Conservation (phyloP, 2,329 filamentous ascomycete genomes). For the Trichoderma citrinoviride region DNA sequence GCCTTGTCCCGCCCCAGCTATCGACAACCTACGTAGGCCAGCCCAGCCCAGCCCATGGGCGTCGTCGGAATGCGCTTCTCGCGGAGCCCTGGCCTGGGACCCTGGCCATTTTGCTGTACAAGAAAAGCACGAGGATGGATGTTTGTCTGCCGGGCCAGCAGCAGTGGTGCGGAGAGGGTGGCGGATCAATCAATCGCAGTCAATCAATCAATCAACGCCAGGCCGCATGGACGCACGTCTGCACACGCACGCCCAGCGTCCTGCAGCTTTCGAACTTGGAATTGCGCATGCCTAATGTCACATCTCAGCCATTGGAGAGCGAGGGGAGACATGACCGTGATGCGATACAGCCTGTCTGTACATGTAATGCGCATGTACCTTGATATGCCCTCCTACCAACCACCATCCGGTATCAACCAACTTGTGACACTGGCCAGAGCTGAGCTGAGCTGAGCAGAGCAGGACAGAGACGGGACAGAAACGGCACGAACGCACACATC, state of each 20-base stretch:
- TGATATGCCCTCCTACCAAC: neutral
- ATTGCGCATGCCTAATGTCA: constrained; percentile 20
- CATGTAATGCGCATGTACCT: neutral
- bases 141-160: constrained; percentile 19
- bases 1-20: neutral
- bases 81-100: constrained; percentile 17
- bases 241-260: constrained; percentile 12
- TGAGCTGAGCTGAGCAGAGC: neutral
- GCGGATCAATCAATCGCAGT: constrained; percentile 21
- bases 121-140: neutral
- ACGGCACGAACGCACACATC: neutral
- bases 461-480: neutral
- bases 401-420: neutral
- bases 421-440: neutral
- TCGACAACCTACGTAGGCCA: neutral
- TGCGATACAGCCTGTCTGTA: neutral
- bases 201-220: constrained; percentile 20
- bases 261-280: constrained; percentile 16
- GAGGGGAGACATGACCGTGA: neutral
- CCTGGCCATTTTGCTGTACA: neutral
- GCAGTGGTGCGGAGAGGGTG: constrained; percentile 22
- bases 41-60: constrained; percentile 5
- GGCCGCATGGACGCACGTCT: constrained; percentile 13
- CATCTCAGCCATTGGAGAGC: neutral
- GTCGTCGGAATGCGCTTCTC: constrained; percentile 21